Percentiles rank a stretch among this genome's conserved stretches.
Conservation (phyloP, 305 asterid species). For the Fraxinus albicans region DNA sequence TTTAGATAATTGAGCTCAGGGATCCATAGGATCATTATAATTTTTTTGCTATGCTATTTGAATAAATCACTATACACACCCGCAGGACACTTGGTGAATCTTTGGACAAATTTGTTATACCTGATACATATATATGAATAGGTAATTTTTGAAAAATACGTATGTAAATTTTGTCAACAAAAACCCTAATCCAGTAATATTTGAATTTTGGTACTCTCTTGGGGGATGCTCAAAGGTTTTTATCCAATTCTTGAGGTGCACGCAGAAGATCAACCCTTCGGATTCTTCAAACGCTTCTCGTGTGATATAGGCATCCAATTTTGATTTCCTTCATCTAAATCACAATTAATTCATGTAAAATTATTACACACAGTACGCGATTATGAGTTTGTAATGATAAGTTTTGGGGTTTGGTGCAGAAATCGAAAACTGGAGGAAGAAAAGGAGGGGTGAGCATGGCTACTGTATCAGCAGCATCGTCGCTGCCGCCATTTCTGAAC, state of each 20-base stretch:
- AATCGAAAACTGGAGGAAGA: neutral
- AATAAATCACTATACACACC: too few species aligned
- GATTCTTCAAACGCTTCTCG: neutral
- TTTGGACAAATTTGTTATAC: neutral
- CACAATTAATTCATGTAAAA: neutral
- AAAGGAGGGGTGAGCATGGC: neutral
- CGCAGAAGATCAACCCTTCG: neutral
- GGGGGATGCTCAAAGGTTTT: neutral
- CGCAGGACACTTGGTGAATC: neutral
- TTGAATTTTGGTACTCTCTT: neutral
- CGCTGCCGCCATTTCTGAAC: conserved; percentile 13
- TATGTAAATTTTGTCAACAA: neutral
- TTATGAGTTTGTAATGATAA: neutral
- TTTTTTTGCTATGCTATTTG: neutral
- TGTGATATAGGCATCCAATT: neutral
- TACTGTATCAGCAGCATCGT: neutral
- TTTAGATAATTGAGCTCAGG: neutral
- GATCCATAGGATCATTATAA: neutral
- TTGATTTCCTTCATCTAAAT: neutral
- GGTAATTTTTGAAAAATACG: neutral
- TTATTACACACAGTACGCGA: neutral
- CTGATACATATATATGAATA: neutral
- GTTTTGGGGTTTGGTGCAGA: neutral
- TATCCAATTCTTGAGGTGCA: conserved; percentile 2
- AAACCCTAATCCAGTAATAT: neutral